Base-by-base conservation (phyloP, 2,329 filamentous ascomycete species). In the Aureobasidium subglaciale region DNA sequence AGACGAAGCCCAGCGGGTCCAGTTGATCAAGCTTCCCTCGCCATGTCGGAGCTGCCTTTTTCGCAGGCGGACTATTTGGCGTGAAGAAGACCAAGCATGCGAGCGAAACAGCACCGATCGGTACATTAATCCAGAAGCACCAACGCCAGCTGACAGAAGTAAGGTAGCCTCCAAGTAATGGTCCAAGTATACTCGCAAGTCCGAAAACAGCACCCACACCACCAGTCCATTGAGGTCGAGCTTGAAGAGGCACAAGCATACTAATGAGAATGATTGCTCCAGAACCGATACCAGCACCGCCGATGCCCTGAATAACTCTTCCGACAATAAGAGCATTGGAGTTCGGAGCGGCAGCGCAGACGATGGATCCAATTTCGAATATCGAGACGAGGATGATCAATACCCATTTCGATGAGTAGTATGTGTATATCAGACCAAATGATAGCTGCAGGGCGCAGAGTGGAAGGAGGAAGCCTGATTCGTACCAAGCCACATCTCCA, bases 291-390 rank as follows among this genome's bases (percentile, higher is more conserved):
- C 79, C 79, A 6, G 78, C 78, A n/a, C 73, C 76, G 2, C 77
- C 78, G 13, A 77, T 66, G 7, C 80, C 80, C 58, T 81, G 76
- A 9, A 82, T 61, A 0, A 75, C 72, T 16, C 79, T 68, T 2
- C 78, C 79, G 2, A 71, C 68, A 40, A 83, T 78, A 37, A 83
- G 66, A 69, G 76, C 77, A 2, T 67, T 59, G 60, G 79, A 79
- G 56, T 67, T 71, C 3, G 68, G 63, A 3, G 77, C 74, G 3
- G 71, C 66, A 1, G 75, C 78, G 58, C 78, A 80, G 0, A 82
- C 59, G 16, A 78, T 70, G 2, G 74, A 78, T 15, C 75, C 74
- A 9, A 76, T 29, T 53, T 74, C 69, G 58, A 76, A 78, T 37
- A 76, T 62, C 9, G 63, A 58, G 7, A 76, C 63, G 0, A 70